These are phyloP conservation scores for Aristolochia californica DNA, from an alignment of 164 flowering plant genomes.

Conservation along the genomic window DNA sequence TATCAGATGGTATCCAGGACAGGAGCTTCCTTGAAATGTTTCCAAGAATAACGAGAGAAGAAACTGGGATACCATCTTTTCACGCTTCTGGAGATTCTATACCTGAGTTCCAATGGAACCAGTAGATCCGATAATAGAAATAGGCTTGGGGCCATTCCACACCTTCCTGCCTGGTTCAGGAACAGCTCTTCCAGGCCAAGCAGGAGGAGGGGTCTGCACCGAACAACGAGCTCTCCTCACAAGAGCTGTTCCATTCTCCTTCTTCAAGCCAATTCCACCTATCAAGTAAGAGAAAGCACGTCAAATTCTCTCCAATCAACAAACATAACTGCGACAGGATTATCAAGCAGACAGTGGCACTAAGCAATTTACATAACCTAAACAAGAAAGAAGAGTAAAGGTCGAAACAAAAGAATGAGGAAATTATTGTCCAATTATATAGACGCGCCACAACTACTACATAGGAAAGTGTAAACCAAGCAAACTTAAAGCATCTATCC, in stretches of 20 bases:
- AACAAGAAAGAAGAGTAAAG: neutral
- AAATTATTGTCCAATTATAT: neutral
- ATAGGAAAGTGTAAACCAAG: too few species aligned
- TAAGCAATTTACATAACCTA: neutral
- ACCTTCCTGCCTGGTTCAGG: conserved; percentile 39
- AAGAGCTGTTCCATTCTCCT: conserved; percentile 24
- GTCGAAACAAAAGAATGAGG: neutral
- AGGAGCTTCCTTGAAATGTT: too few species aligned
- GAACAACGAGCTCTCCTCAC: conserved; percentile 45
- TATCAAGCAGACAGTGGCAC: neutral
- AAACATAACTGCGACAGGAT: neutral
- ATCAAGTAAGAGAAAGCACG: neutral
- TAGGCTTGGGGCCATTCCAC: conserved; percentile 94
- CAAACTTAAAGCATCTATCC: too few species aligned
- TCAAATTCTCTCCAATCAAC: neutral
- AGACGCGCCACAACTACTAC: neutral
- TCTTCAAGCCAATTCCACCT: conserved; percentile 46
- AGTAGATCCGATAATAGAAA: conserved; percentile 89
- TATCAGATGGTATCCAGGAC: too few species aligned
- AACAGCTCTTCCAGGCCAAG: conserved; percentile 92
- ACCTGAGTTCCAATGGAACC: conserved; percentile 99
- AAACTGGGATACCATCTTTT: too few species aligned
- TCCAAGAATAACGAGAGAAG: too few species aligned
- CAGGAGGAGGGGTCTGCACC: conserved; percentile 71
- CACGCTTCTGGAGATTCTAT: neutral